phyloP scores from a whole-genome alignment of 192 early-diverging fungal genomes.

The Entomortierella lignicola region DNA sequence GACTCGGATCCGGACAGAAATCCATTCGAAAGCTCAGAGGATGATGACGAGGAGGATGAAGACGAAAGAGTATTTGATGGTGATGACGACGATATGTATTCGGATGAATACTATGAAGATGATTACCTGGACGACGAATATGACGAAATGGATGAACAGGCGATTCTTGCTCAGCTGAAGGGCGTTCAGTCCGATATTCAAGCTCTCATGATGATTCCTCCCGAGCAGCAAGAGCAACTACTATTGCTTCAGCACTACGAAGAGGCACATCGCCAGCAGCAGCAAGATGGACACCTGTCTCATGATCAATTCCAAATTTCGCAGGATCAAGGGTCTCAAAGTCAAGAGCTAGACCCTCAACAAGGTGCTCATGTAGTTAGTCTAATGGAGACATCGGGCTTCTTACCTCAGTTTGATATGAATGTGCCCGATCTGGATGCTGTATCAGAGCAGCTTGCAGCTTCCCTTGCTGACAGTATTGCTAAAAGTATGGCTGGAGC shows the following conservation, averaged over 20 bases:
- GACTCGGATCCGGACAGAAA: slow-evolving; percentile 41
- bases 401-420: slow-evolving; percentile 28
- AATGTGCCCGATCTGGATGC: slow-evolving; percentile 42
- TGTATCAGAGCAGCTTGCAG: slow-evolving; percentile 35
- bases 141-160: slow-evolving; percentile 36
- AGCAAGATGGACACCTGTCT: slow-evolving; percentile 12
- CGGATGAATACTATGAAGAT: slow-evolving; percentile 55
- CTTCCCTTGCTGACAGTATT: slow-evolving; percentile 28
- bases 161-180: slow-evolving; percentile 27
- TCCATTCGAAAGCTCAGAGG: slow-evolving; percentile 44
- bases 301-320: background rate
- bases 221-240: slow-evolving; percentile 51
- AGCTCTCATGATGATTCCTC: slow-evolving; percentile 48
- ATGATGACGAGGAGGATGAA: slow-evolving; percentile 37
- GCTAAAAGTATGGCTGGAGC: slow-evolving; percentile 38
- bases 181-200: slow-evolving; percentile 38
- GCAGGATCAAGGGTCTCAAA: background rate
- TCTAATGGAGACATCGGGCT: background rate
- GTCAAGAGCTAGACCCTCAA: background rate
- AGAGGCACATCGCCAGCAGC: slow-evolving; percentile 39
- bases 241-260: slow-evolving; percentile 46
- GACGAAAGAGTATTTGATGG: slow-evolving; percentile 29
- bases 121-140: slow-evolving; percentile 37
- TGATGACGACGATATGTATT: slow-evolving; percentile 42
- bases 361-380: background rate